Percentiles rank a stretch among this genome's conserved stretches.
phyloP scores from a whole-genome alignment of 2,329 filamentous ascomycete genomes.

The Fusarium sp. region DNA sequence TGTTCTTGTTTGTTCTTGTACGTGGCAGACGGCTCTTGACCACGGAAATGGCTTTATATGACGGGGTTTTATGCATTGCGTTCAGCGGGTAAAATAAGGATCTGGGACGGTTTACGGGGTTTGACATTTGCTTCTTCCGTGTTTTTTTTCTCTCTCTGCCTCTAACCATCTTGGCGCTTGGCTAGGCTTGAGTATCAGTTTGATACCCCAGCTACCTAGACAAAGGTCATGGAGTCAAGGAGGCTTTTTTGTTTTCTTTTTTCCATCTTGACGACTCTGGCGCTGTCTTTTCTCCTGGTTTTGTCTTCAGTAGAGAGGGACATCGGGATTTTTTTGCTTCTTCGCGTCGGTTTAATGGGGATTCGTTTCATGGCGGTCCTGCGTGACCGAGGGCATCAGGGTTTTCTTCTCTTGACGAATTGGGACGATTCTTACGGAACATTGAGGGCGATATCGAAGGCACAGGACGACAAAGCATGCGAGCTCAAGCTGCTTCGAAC shows the following conservation, averaged over 20 bases:
- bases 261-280: slow-evolving; percentile 38
- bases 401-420: slow-evolving; percentile 38
- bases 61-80: slow-evolving; percentile 53
- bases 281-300: slow-evolving; percentile 22
- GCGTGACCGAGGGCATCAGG: slow-evolving; percentile 21
- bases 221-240: slow-evolving; percentile 5
- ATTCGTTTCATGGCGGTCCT: slow-evolving; percentile 32
- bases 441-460: slow-evolving; percentile 27
- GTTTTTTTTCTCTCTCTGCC: slow-evolving; percentile 14
- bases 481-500: slow-evolving; percentile 24
- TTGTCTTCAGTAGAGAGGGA: slow-evolving; percentile 36
- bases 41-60: slow-evolving; percentile 49
- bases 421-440: slow-evolving; percentile 39
- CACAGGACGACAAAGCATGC: slow-evolving; percentile 10
- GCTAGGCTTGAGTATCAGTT: neutral
- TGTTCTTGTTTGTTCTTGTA: slow-evolving; percentile 39
- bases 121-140: slow-evolving; percentile 36
- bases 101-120: slow-evolving; percentile 39
- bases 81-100: slow-evolving; percentile 51
- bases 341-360: slow-evolving; percentile 42
- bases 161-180: neutral
- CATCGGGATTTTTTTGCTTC: slow-evolving; percentile 29
- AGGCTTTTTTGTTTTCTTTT: slow-evolving; percentile 31
- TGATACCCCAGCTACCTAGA: neutral
- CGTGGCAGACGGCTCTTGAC: slow-evolving; percentile 37